Percentiles rank a stretch among this genome's conserved stretches.
Conservation (phyloP, 352 stramenopile genomes). For the Pilasporangium apinafurcum region DNA sequence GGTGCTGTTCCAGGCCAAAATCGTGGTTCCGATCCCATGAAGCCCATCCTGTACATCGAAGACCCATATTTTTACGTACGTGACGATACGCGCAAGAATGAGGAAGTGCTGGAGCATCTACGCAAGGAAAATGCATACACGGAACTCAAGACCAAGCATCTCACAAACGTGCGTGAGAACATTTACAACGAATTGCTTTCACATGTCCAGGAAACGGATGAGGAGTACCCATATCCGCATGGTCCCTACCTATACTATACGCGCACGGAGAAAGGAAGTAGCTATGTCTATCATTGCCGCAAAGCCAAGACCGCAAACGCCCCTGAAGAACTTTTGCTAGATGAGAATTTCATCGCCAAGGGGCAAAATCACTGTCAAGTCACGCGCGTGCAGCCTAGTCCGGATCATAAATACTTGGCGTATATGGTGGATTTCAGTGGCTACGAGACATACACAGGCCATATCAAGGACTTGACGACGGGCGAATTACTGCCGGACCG, state of each 20-base stretch:
- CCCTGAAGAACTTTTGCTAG: constrained; percentile 89
- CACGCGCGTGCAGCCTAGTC: constrained; percentile 68
- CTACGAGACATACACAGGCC: constrained; percentile 91
- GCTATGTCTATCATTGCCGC: constrained; percentile 74
- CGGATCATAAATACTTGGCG: constrained; percentile 88
- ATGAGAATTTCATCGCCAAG: constrained; percentile 91
- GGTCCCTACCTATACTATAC: constrained; percentile 86
- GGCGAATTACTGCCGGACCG: constrained; percentile 61
- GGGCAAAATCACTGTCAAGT: constrained; percentile 84
- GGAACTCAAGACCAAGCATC: constrained; percentile 79
- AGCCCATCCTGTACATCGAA: constrained; percentile 83
- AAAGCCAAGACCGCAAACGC: constrained; percentile 60
- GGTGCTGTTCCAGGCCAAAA: constrained; percentile 74
- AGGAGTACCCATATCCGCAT: constrained; percentile 77
- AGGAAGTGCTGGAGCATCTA: constrained; percentile 90
- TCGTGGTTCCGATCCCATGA: constrained; percentile 82
- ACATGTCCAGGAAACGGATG: constrained; percentile 86
- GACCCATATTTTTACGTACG: constrained; percentile 96
- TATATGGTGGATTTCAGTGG: constrained; percentile 94
- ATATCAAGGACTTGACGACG: constrained; percentile 82
- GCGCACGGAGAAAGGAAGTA: constrained; percentile 82
- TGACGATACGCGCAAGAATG: constrained; percentile 89
- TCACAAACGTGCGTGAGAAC: constrained; percentile 69
- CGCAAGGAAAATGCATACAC: constrained; percentile 93
- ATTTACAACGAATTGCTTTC: constrained; percentile 93